phyloP scores from a whole-genome alignment of 345 rosid genomes.

The Erodium maritimum region DNA sequence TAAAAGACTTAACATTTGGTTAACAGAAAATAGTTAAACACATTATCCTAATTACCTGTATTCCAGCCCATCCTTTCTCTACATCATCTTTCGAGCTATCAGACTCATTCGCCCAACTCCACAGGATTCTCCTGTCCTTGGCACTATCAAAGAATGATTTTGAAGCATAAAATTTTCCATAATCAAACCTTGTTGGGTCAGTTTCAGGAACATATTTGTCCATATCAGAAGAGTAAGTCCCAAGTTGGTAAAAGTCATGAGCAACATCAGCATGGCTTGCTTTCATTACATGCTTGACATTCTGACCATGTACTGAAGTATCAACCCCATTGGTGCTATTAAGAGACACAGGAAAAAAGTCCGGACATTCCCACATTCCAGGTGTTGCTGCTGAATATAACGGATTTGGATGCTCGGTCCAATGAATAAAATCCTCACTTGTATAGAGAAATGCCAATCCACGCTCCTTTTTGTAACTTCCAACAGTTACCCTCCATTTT shows the following conservation, averaged over 20 bases:
- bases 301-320: conserved; percentile 6
- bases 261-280: conserved; percentile 33
- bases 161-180: conserved; percentile 71
- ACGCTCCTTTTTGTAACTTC: conserved; percentile 27
- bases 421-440: conserved; percentile 24
- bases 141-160: conserved; percentile 48
- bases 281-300: conserved; percentile 47
- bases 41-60: conserved; percentile 21
- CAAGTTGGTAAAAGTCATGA: conserved; percentile 36
- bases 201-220: background rate
- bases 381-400: conserved; percentile 15
- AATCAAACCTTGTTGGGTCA: conserved; percentile 30
- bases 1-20: background rate
- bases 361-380: conserved; percentile 43
- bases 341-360: conserved; percentile 24
- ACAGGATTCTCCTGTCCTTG: conserved; percentile 35
- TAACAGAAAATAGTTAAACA: background rate
- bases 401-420: conserved; percentile 20
- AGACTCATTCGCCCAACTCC: conserved; percentile 47
- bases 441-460: conserved; percentile 36
- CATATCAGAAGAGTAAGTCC: conserved; percentile 27
- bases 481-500: conserved; percentile 47
- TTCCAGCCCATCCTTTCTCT: conserved; percentile 43
- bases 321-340: conserved; percentile 11
- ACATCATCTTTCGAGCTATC: conserved; percentile 18